Base-by-base conservation (phyloP, 2,329 filamentous ascomycete genomes). In the Trichophyton benhamiae region DNA sequence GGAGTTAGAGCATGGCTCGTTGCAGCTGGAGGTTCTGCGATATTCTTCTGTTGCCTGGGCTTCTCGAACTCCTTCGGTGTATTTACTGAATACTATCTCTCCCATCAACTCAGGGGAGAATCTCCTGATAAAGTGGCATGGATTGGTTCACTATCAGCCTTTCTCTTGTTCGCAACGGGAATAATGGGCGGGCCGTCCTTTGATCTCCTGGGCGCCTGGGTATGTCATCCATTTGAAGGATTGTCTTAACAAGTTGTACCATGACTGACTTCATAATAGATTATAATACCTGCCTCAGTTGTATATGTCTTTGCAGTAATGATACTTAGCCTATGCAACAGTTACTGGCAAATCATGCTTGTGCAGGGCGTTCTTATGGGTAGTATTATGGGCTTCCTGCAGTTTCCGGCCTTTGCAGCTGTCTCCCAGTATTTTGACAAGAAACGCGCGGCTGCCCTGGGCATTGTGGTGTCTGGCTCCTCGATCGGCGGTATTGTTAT, bases 401-500 rank as follows among this genome's bases (percentile, higher is more conserved):
- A 74, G 15, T 70, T 79, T 0, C 79, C 81, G 0, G 74, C 77
- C 0, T 69, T 82, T 33, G 75, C 77, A 0, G 72, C 76, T 0
- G 71, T 80, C 0, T 73, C 75, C 1, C 77, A 79, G 22, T 79
- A 75, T 64, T 83, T 83, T 63, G 71, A 76, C 41, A 76, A 75
- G 62, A 77, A 76, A 44, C 71, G 78, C n/a, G 78, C 72, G 0
- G 70, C 74, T 0, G 80, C 80, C 0, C 65, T 81, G 38, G 81
- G 80, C 2, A 38, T 82, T 1, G 74, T 72, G 0, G 69, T 79
- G 0, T 69, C 77, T 0, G 81, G 80, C 0, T 79, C 77, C 0
- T 79, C 77, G 1, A 66, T 82, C 3, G 82, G 82, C 2, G 82
- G 80, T 7, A 71, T 84, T 42, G 70, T 83, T 25, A 78, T 82